phyloP scores from a whole-genome alignment of 106 monocot species.

The Allium fistulosum region DNA sequence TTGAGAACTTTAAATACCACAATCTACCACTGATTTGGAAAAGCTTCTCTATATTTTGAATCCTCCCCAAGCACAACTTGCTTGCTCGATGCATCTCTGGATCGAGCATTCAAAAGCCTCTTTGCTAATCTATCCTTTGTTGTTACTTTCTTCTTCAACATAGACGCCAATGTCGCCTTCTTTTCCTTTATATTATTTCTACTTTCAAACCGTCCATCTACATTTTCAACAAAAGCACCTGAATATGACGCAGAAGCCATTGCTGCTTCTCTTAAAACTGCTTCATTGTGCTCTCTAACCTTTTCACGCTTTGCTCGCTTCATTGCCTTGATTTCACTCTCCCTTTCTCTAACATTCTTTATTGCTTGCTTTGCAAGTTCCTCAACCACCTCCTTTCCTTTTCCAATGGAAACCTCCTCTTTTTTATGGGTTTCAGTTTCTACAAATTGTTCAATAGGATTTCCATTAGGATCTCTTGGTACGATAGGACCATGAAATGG shows the following conservation, averaged over 20 bases:
- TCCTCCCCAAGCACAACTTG: conserved; percentile 54
- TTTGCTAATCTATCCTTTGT: conserved; percentile 65
- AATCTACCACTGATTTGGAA: conserved; percentile 82
- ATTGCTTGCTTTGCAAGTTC: conserved; percentile 58
- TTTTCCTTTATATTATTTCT: conserved; percentile 24
- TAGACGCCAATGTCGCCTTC: conserved; percentile 65
- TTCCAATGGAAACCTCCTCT: neutral
- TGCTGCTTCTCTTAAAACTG: conserved; percentile 70
- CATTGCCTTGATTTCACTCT: conserved; percentile 34
- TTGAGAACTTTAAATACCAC: neutral
- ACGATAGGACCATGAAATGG: conserved; percentile 90
- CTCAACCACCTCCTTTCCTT: conserved; percentile 19
- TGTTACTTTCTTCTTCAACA: conserved; percentile 82
- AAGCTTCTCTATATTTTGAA: conserved; percentile 63
- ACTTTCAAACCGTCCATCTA: conserved; percentile 4
- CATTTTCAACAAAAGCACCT: conserved; percentile 19
- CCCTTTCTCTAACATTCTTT: conserved; percentile 71
- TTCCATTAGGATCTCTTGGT: conserved; percentile 65
- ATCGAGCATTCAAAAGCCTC: conserved; percentile 57
- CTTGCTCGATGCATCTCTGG: conserved; percentile 42
- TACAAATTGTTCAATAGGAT: conserved; percentile 29
- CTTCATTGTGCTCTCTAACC: conserved; percentile 82
- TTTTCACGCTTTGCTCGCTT: conserved; percentile 72
- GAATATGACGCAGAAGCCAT: conserved; percentile 68
- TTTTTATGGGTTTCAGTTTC: conserved; percentile 5